These are phyloP conservation scores for Thuja plicata DNA, from an alignment of 83 land plant genomes.

Conservation along the genomic window DNA sequence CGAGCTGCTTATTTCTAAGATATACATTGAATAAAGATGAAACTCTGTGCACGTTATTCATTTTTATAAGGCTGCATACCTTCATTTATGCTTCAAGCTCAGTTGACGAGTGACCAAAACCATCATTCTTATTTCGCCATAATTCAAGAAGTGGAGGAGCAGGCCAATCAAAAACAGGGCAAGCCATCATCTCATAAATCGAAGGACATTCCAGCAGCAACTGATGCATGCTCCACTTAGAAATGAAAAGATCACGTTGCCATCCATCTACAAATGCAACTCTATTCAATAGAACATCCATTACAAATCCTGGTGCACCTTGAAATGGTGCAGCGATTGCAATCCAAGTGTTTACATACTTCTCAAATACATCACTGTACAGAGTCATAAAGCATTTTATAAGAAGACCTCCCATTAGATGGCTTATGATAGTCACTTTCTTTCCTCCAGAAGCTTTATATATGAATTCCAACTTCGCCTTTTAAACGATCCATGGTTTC, in stretches of 20 bases:
- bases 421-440: slow-evolving; percentile 73
- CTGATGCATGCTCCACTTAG: slow-evolving; percentile 99
- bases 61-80: too few species aligned
- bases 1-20: too few species aligned
- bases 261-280: slow-evolving; percentile 96
- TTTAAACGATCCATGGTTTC: slow-evolving; percentile 66
- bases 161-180: slow-evolving; percentile 72
- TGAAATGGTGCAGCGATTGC: slow-evolving; percentile 98
- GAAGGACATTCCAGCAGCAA: slow-evolving; percentile 99
- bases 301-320: slow-evolving; percentile 98
- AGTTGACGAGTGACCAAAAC: slow-evolving; percentile 32
- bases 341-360: slow-evolving; percentile 95
- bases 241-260: slow-evolving; percentile 89
- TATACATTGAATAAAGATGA: too few species aligned
- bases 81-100: slow-evolving; percentile 70
- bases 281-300: slow-evolving; percentile 83
- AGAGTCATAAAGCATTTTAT: slow-evolving; percentile 83
- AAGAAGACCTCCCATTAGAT: slow-evolving; percentile 92
- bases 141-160: slow-evolving; percentile 70
- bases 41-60: too few species aligned
- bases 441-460: slow-evolving; percentile 75
- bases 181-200: slow-evolving; percentile 90
- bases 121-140: slow-evolving; percentile 62
- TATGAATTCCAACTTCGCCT: slow-evolving; percentile 55
- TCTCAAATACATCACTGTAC: slow-evolving; percentile 86